A percentile compares a stretch with the other conserved stretches of the same genome.
Conservation (phyloP, 805 yeast genomes). For the Pichia thaimueangensis region DNA sequence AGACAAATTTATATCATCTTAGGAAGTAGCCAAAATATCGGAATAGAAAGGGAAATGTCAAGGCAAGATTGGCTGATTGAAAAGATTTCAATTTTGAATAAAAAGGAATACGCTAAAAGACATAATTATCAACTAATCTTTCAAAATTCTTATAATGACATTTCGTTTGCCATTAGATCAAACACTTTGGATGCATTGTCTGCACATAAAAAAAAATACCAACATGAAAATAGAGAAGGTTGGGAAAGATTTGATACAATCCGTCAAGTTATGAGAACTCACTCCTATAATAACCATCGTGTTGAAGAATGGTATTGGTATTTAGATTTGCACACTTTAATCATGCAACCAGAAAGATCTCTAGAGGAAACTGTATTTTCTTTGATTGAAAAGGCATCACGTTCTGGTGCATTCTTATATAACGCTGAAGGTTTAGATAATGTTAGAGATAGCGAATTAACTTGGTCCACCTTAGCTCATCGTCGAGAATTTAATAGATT, state of each 20-base stretch:
- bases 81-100: conserved; percentile 41
- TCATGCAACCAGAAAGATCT: conserved; percentile 35
- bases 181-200: conserved; percentile 30
- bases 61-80: conserved; percentile 41
- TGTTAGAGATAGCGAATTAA: background rate
- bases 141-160: conserved; percentile 21
- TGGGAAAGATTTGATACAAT: conserved; percentile 38
- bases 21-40: conserved; percentile 37
- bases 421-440: conserved; percentile 1
- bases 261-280: conserved; percentile 31
- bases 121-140: conserved; percentile 45
- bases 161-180: background rate
- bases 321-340: conserved; percentile 33
- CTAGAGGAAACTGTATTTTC: conserved; percentile 32
- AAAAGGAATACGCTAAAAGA: conserved; percentile 39
- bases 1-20: conserved; percentile 32
- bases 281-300: conserved; percentile 18
- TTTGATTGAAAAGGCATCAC: conserved; percentile 18
- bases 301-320: conserved; percentile 38
- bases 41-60: conserved; percentile 35
- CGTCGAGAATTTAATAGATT: conserved; percentile 29
- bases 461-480: conserved; percentile 2
- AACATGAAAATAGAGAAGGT: conserved; percentile 42
- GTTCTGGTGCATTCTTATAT: conserved; percentile 16
- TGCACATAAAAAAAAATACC: conserved; percentile 38